Evolutionary conservation across 257 asterid genomes (phyloP), one percentile per base, ranked within the genome.

Genomic region (Petunia secreta): DNA sequence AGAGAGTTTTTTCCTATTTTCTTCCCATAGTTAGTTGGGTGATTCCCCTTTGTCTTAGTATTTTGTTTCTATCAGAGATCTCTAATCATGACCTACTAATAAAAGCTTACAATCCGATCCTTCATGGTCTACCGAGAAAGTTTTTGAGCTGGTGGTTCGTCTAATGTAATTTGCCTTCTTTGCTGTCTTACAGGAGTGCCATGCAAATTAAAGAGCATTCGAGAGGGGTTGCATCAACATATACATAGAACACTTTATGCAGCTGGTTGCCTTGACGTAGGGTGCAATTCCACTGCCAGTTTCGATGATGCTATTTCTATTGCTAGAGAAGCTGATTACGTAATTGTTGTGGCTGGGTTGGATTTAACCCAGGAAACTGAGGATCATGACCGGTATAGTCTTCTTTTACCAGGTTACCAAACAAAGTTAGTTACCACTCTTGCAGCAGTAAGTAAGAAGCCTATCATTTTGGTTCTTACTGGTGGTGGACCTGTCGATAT

Each of bases 401-500:
- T 95, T 82, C 93, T 95, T 62, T 85, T 95, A 85, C 99, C 99
- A 1, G 99, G 99, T 55, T 40, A 92, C 84, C 99, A 95, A 84
- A 88, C 40, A 83, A 82, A 81, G 44, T 92, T 95, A 15, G 81
- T 92, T 80, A 83, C 38, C 52, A 79, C 91, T 58, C 85, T 95
- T 66, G 97, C 98, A 78, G 86, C 86, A 5, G 90, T 80, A 41
- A 89, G 91, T 88, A 86, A 79, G 84, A 91, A 90, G 8, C 99
- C 97, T 0, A 52, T 93, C 77, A 86, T 91, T 69, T 85, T 95
- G 88, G 97, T 91, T 75, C 94, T 95, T 57, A 88, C 91, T 6
- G 94, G 98, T 60, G 99, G 99, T 55, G 99, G 99, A 25, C 98
- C 99, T 38, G 48, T 93, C 4, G 99, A 95, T 39, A 89, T 91